phyloP scores from a whole-genome alignment of 2,329 filamentous ascomycete genomes.

The Monilinia laxa region DNA sequence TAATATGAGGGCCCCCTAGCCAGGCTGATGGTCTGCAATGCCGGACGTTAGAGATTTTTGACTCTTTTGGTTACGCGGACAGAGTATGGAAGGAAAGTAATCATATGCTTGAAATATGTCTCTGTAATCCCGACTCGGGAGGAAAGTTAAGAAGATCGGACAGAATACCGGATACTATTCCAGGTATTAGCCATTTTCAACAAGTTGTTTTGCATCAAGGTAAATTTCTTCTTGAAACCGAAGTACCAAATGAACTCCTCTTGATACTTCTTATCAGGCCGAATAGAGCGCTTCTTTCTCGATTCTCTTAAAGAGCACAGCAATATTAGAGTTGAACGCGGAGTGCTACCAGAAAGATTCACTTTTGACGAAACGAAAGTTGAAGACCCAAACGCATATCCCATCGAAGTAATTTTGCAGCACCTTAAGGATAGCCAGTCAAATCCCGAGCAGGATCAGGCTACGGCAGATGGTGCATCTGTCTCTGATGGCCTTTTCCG shows the following conservation, averaged over 20 bases:
- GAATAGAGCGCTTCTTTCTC: slow-evolving; percentile 66
- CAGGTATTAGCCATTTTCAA: slow-evolving; percentile 61
- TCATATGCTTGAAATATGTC: slow-evolving; percentile 63
- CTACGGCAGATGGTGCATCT: slow-evolving; percentile 32
- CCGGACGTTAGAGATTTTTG: slow-evolving; percentile 66
- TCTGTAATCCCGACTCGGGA: slow-evolving; percentile 62
- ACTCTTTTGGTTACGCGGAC: slow-evolving; percentile 67
- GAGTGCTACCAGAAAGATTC: slow-evolving; percentile 56
- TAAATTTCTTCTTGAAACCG: background rate
- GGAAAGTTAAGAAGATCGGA: slow-evolving; percentile 58
- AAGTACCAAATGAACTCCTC: background rate
- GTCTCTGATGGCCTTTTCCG: slow-evolving; percentile 56
- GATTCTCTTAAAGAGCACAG: slow-evolving; percentile 58
- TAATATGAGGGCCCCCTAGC: slow-evolving; percentile 40
- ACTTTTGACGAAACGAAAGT: slow-evolving; percentile 52
- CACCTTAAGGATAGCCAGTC: slow-evolving; percentile 59
- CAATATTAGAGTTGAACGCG: slow-evolving; percentile 58
- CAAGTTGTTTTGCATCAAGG: slow-evolving; percentile 71
- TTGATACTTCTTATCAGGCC: slow-evolving; percentile 33
- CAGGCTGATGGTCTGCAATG: slow-evolving; percentile 65
- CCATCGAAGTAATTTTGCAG: slow-evolving; percentile 58
- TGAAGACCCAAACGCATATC: slow-evolving; percentile 55
- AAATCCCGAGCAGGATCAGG: slow-evolving; percentile 48
- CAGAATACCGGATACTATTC: slow-evolving; percentile 61
- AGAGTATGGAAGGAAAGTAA: slow-evolving; percentile 65